These are phyloP conservation scores for Ceratobasidium sp. DNA, from an alignment of 1,284 basidiomycete genomes.

Conservation along the genomic window DNA sequence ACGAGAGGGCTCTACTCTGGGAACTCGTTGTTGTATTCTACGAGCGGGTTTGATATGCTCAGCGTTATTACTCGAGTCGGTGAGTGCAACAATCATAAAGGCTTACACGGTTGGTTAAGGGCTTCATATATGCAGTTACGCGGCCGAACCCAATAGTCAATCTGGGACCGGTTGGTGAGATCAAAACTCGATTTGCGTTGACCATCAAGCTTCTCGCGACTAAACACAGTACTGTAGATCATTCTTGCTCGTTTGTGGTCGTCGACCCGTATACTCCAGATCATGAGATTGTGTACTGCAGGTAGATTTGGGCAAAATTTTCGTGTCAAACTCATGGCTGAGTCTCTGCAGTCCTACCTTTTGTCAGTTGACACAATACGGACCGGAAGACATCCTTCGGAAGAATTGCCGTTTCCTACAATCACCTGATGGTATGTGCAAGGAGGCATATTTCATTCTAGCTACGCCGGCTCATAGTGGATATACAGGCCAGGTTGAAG, in stretches of 20 bases:
- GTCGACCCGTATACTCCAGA: slow-evolving; percentile 42
- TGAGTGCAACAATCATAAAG: background rate
- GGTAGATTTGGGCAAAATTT: background rate
- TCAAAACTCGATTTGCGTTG: slow-evolving; percentile 5
- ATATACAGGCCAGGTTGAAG: slow-evolving; percentile 21
- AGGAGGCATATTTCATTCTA: background rate
- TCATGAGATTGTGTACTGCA: slow-evolving; percentile 40
- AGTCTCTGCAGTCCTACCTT: slow-evolving; percentile 17
- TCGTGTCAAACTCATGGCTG: background rate
- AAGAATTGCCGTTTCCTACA: slow-evolving; percentile 43
- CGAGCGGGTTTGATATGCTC: slow-evolving; percentile 40
- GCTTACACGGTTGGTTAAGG: background rate
- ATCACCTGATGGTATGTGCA: slow-evolving; percentile 18
- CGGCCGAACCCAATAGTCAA: slow-evolving; percentile 39
- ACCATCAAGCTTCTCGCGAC: background rate
- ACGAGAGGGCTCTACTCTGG: slow-evolving; percentile 33
- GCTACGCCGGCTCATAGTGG: background rate
- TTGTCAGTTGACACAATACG: slow-evolving; percentile 33
- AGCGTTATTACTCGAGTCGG: slow-evolving; percentile 40
- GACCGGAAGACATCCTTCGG: slow-evolving; percentile 26
- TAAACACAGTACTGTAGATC: slow-evolving; percentile 14
- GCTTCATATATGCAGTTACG: slow-evolving; percentile 28
- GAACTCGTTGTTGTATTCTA: slow-evolving; percentile 40
- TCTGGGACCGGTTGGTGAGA: slow-evolving; percentile 41
- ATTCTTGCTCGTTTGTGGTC: slow-evolving; percentile 41